Evolutionary conservation across 768 basidiomycete species (phyloP).

Genomic region (Mycena alexandri): DNA sequence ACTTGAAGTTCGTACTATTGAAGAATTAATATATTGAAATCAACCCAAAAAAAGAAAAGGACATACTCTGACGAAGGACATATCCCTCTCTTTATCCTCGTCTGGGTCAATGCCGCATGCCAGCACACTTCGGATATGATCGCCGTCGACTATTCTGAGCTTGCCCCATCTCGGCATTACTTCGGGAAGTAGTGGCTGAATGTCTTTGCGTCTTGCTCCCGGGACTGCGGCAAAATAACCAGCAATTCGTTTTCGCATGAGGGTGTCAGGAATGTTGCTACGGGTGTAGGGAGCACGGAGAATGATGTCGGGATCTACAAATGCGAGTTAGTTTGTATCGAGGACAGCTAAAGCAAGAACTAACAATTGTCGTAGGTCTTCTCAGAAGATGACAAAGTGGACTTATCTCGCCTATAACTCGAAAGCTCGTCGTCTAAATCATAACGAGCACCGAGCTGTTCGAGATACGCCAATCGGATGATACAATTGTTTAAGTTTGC

Average conservation of each 20-base stretch:
- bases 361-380: background rate
- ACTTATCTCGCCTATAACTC: background rate
- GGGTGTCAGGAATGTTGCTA: background rate
- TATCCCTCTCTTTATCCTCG: background rate
- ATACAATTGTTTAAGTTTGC: constrained; percentile 41
- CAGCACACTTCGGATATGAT: background rate
- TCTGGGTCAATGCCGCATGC: background rate
- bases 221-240: background rate
- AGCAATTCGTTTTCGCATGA: background rate
- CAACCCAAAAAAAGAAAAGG: background rate
- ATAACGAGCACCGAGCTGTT: background rate
- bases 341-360: background rate
- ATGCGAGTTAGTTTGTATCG: background rate
- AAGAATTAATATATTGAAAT: background rate
- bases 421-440: background rate
- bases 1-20: background rate
- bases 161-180: background rate
- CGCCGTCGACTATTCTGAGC: too few species aligned
- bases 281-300: background rate
- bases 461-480: constrained; percentile 43
- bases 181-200: background rate
- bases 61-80: background rate
- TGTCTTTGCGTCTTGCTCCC: background rate
- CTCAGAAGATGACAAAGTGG: background rate
- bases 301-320: background rate